Evolutionary conservation across 1,284 basidiomycete genomes (phyloP), one percentile per base, ranked within the genome.

Genomic region (Entoloma clypeatum): DNA sequence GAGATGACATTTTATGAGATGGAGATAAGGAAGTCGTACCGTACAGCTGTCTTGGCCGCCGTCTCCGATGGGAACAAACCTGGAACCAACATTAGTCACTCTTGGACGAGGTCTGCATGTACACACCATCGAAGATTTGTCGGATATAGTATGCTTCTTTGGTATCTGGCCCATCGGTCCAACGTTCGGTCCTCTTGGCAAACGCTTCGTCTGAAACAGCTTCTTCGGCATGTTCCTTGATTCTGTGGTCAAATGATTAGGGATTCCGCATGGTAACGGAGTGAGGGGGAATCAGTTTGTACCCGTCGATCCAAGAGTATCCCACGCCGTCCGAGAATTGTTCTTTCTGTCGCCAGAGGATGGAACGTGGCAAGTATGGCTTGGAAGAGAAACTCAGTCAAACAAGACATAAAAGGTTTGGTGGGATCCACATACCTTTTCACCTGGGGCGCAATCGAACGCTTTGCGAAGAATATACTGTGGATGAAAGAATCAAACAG

Each of bases 271-370:
- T 24, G 17, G 11, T 7, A 19, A 16, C 3, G 26, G 30, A 2
- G 43, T 18, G 13, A 7, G 18, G 30, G 37, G 43, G 22, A 26
- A 41, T 44, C 24, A 36, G 35, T 37, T 36, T 35, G 24, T 59
- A 87, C 80, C 94, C 93, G 59, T 99, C 96, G 59, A 99, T 99
- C 96, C 96, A 99, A 32, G 92, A 96, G 70, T 99, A 99, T 19
- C 96, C 96, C 43, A 99, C 96, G 47, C 96, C 96, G 61, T 99
- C 96, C 8, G 92, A 96, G 72, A 99, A 99, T 60, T 98, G 94
- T 67, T 99, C 96, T 67, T 99, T 99, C 64, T 99, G 96, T 48
- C 96, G 80, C 96, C 96, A 99, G 28, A 99, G 77, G 55, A 99
- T 98, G 24, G 86, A 89, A 48, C 79, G 79, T 14, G 96, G 96